Conservation (phyloP, 2,329 filamentous ascomycete species). For the Stachybotrys chlorohalonatus region DNA sequence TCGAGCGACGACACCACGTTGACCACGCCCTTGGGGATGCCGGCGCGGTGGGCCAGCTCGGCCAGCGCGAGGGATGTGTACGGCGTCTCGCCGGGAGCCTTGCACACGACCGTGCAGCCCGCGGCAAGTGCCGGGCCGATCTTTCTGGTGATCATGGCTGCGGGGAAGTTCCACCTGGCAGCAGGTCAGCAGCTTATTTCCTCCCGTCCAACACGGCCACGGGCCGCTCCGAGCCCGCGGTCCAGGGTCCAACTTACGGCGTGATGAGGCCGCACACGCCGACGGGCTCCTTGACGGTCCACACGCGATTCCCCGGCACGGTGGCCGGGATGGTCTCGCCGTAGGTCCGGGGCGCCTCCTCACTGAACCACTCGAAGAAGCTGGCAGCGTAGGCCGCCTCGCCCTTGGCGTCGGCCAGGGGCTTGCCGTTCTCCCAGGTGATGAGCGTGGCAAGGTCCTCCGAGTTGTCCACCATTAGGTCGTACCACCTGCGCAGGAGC, state of each 20-base stretch:
- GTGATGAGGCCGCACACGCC: slow-evolving; percentile 78
- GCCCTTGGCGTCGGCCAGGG: slow-evolving; percentile 62
- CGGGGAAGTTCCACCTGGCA: slow-evolving; percentile 73
- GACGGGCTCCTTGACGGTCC: slow-evolving; percentile 74
- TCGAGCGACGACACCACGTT: slow-evolving; percentile 76
- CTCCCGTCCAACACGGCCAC: neutral
- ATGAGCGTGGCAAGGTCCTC: slow-evolving; percentile 77
- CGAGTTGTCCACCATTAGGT: slow-evolving; percentile 67
- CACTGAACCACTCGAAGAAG: slow-evolving; percentile 76
- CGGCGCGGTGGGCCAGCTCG: slow-evolving; percentile 77
- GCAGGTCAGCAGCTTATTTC: neutral
- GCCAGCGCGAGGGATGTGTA: slow-evolving; percentile 83
- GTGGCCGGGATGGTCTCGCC: slow-evolving; percentile 67
- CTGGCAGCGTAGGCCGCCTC: slow-evolving; percentile 65
- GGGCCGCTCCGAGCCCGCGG: neutral
- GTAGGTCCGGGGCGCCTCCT: slow-evolving; percentile 65
- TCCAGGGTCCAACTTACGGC: slow-evolving; percentile 34
- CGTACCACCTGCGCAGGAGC: slow-evolving; percentile 72
- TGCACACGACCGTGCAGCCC: slow-evolving; percentile 91
- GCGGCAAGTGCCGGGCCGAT: slow-evolving; percentile 72
- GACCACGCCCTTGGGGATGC: slow-evolving; percentile 82
- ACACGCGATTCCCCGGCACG: slow-evolving; percentile 62
- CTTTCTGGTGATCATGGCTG: slow-evolving; percentile 67
- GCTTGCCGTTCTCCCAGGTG: slow-evolving; percentile 87
- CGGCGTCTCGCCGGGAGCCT: slow-evolving; percentile 86